Evolutionary conservation across 139 green algal species (phyloP).

Genomic region (Chlorella vulgaris): DNA sequence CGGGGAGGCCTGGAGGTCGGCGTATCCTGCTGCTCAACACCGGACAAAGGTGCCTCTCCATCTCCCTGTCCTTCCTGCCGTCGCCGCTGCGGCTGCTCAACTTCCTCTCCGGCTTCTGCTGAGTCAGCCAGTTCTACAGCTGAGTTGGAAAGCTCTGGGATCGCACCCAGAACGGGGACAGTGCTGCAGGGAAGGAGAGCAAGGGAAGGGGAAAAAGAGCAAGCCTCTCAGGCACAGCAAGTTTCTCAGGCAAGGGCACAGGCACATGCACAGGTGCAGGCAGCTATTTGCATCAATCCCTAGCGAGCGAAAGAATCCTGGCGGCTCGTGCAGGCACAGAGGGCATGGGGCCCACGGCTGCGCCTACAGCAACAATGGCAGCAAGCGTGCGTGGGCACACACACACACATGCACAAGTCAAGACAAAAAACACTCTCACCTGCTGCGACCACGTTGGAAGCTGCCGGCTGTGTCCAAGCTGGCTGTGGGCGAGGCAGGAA

Average conservation of each 20-base stretch:
- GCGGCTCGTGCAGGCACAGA: too few species aligned
- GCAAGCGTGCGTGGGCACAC: neutral
- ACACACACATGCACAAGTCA: neutral
- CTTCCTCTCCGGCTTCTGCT: neutral
- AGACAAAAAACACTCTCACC: neutral
- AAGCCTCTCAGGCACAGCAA: too few species aligned
- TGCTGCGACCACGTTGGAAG: neutral
- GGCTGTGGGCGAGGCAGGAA: neutral
- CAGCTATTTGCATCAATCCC: too few species aligned
- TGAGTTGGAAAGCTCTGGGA: neutral
- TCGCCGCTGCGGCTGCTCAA: neutral
- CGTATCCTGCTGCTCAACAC: too few species aligned
- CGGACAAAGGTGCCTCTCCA: too few species aligned
- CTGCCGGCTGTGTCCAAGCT: neutral
- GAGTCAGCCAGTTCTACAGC: neutral
- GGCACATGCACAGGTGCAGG: too few species aligned
- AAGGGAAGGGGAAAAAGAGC: too few species aligned
- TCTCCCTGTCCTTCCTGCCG: too few species aligned
- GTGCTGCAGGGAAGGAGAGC: neutral
- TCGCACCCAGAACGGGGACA: neutral
- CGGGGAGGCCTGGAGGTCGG: too few species aligned
- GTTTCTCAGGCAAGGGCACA: too few species aligned
- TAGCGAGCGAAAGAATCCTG: too few species aligned
- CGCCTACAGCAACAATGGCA: neutral
- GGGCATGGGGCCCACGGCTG: too few species aligned